Base-by-base conservation (phyloP, 805 yeast genomes). In the Wickerhamomyces sydowiorum region DNA sequence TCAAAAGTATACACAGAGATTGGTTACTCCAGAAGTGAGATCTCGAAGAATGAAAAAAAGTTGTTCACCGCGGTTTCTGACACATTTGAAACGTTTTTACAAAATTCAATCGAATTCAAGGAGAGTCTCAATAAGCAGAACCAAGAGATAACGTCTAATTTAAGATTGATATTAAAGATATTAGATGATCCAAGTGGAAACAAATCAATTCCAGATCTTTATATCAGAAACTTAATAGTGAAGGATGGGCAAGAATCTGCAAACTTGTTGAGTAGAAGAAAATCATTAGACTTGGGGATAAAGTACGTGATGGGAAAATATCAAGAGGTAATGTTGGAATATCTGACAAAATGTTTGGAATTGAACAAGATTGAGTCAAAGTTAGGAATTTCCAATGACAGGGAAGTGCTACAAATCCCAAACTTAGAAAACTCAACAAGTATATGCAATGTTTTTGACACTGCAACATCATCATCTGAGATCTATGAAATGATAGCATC, bases 1-100 rank as follows among this genome's bases (percentile, higher is more conserved):
- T 67, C 72, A 39, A 51, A 53, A 5, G 67, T 76, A 9, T 77
- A 77, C 53, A 63, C 64, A 37, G 71, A 68, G 43, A 78, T 79
- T 32, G 86, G 86, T 1, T 77, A 73, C 52, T 67, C 80, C 1
- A 56, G 66, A n/a, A 52, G 57, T 8, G 82, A 78, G 43, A 71
- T 76, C 2, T 53, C 70, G 13, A 59, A 59, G 29, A 78, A 76
- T 48, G 78, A 76, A 48, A 59, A 69, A 27, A 65, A 67, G 35
- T 70, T 79, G 13, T 78, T 78, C 48, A 67, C 61, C 14, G 67
- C 67, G 5, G 64, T 79, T 6, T 72, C 78, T 28, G 66, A 66
- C 22, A 72, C 79, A 1, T 74, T 79, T 24, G 59, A 66, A 18
- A 64, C 66, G 44, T 75, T 65, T 43, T 56, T 65, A 21, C 49